Base-by-base conservation (phyloP, 495 filamentous ascomycete genomes). In the Tricharina praecox region DNA sequence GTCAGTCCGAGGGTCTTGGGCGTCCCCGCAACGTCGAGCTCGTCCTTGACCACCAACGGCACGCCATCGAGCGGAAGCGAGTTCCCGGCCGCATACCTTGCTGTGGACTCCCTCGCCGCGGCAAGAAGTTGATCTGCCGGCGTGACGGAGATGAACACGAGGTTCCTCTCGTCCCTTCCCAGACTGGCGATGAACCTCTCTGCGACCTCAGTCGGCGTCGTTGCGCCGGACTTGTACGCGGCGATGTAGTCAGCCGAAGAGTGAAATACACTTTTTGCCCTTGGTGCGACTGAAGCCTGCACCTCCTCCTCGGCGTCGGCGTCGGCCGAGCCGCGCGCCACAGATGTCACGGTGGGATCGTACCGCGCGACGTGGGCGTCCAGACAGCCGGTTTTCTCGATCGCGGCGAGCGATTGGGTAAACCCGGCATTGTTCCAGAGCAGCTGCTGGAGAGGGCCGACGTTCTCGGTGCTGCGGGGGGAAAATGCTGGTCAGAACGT, bases 21-120 rank as follows among this genome's bases (percentile, higher is more conserved):
- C 52, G 88, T 87, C 1, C 84, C 85, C 23, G 76, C 70, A 2
- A 94, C 66, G 52, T 81, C 74, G 19, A 77, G 71, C 56, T 95
- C 86, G 62, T 93, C 87, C 63, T 86, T 95, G 39, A 93, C 75
- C 1, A 80, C 83, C 36, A 93, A 74, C 0, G 85, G 86, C 11
- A 95, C 72, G 4, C 88, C 88, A 51, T 94, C 88, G 4, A 95
- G 66, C 1, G 80, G 69, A 0, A 82, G 62, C 11, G 78, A 66
- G 39, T 66, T 68, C 0, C 80, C 80, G 10, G 70, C 67, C 47
- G 73, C 70, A 54, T 81, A 93, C 7, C 49, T 43, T 23, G 15
- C 34, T n/a, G 42, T 48, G 19, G 45, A 50, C 32, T 38, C 79
- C 52, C 69, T 67, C 1, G 86, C 86, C 3, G 81, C 81, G 5